Conservation (phyloP, 2,329 filamentous ascomycete genomes). For the Hymenoscyphus linearis region DNA sequence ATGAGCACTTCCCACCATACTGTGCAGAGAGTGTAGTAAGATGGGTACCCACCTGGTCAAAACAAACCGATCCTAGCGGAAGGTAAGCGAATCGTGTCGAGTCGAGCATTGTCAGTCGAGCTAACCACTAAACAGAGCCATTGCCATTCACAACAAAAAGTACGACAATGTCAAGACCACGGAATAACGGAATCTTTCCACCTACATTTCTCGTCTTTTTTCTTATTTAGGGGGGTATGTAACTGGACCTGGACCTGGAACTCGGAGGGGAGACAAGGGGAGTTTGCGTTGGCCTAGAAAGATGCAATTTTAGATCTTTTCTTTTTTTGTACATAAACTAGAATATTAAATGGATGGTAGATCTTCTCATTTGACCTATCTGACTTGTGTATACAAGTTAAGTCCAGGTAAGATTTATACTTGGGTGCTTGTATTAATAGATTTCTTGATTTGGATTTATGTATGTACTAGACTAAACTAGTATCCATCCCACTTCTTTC, state of each 20-base stretch:
- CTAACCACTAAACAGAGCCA: conserved; percentile 52
- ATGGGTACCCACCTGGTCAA: conserved; percentile 96
- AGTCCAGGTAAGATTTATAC: background rate
- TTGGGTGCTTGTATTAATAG: too few relatives aligned
- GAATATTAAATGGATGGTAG: background rate
- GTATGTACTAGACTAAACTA: too few relatives aligned
- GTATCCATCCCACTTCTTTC: background rate
- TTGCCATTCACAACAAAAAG: conserved; percentile 69
- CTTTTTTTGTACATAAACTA: background rate
- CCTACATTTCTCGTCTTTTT: background rate
- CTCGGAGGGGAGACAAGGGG: background rate
- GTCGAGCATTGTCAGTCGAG: background rate
- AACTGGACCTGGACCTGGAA: background rate
- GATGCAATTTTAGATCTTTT: background rate
- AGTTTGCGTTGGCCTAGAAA: background rate
- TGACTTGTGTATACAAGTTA: background rate
- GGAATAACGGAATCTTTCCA: background rate
- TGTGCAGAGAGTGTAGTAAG: conserved; percentile 92
- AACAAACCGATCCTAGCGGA: conserved; percentile 93
- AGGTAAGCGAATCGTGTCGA: conserved; percentile 21
- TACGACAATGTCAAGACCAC: conserved; percentile 45
- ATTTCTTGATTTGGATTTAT: too few relatives aligned
- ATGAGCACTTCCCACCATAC: conserved; percentile 91
- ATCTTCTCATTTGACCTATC: background rate
- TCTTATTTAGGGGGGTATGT: background rate